Evolutionary conservation across 2,329 filamentous ascomycete genomes (phyloP).

Genomic region (Endothia cerciana): DNA sequence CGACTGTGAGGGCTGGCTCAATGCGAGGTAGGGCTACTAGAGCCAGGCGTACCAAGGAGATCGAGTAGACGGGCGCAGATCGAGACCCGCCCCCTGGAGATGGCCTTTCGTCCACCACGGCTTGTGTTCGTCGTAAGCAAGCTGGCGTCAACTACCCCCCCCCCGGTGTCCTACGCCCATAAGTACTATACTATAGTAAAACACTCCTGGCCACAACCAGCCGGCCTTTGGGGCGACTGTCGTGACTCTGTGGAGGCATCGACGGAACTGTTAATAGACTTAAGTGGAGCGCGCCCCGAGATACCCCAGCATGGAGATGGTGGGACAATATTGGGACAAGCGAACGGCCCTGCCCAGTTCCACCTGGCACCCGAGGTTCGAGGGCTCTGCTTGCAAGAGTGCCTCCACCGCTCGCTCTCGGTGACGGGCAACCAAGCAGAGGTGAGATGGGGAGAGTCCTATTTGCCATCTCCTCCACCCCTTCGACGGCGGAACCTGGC

Average conservation of each 20-base stretch:
- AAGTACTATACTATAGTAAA: not conserved
- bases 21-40: not conserved
- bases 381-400: not conserved
- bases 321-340: slow-evolving; percentile 12
- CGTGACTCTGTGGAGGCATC: not conserved
- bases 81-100: not conserved
- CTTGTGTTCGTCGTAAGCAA: not conserved
- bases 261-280: slow-evolving; percentile 10
- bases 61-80: slow-evolving; percentile 1
- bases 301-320: slow-evolving; percentile 4
- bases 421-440: not conserved
- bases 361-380: slow-evolving; percentile 16
- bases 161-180: not conserved
- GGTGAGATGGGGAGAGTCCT: not conserved
- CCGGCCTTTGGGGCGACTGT: not conserved
- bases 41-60: not conserved
- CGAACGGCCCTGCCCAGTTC: slow-evolving; percentile 6
- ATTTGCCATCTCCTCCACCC: not conserved
- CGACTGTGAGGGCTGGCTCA: not conserved
- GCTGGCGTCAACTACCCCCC: not conserved
- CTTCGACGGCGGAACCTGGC: slow-evolving; percentile 7
- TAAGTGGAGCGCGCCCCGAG: slow-evolving; percentile 2
- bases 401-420: not conserved
- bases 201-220: not conserved
- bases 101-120: not conserved